Percentiles rank a stretch among this genome's conserved stretches.
Evolutionary conservation across 2,329 filamentous ascomycete genomes (phyloP).

Genomic region (Ophiostoma sp.): DNA sequence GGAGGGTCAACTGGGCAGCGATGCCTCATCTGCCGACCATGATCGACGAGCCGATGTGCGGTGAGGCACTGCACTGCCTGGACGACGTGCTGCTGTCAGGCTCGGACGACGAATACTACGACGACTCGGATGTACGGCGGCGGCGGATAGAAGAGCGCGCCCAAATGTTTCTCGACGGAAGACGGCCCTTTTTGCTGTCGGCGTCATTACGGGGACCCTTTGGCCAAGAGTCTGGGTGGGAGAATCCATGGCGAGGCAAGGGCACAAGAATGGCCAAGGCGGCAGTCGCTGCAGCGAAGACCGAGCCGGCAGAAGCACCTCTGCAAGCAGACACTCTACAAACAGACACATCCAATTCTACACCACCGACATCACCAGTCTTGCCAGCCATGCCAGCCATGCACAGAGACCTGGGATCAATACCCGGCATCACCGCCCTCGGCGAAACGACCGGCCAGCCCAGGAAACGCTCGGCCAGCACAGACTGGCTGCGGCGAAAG

Average conservation of each 20-base stretch:
- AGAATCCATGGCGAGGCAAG: conserved; percentile 48
- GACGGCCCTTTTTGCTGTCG: conserved; percentile 53
- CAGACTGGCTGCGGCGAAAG: conserved; percentile 24
- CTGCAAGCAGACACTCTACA: not conserved
- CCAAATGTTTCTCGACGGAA: conserved; percentile 52
- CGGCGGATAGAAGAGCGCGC: conserved; percentile 56
- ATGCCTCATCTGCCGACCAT: conserved; percentile 21
- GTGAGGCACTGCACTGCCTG: conserved; percentile 37
- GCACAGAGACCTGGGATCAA: conserved; percentile 13
- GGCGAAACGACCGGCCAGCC: conserved; percentile 19
- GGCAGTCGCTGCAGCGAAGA: not conserved
- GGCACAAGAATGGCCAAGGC: conserved; percentile 1
- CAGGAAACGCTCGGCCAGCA: conserved; percentile 18
- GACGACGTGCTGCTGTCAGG: conserved; percentile 50
- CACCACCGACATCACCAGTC: not conserved
- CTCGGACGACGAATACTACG: conserved; percentile 54
- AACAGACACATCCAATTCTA: not conserved
- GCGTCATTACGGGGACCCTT: conserved; percentile 60
- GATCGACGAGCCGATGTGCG: conserved; percentile 17
- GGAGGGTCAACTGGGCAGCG: not conserved
- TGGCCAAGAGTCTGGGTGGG: conserved; percentile 44
- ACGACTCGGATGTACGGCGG: conserved; percentile 42
- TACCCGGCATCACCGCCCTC: conserved; percentile 27
- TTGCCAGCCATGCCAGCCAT: not conserved
- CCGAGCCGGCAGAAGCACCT: not conserved